These are phyloP conservation scores for Saturnispora mendoncae DNA, from an alignment of 805 yeast genomes.

Conservation along the genomic window DNA sequence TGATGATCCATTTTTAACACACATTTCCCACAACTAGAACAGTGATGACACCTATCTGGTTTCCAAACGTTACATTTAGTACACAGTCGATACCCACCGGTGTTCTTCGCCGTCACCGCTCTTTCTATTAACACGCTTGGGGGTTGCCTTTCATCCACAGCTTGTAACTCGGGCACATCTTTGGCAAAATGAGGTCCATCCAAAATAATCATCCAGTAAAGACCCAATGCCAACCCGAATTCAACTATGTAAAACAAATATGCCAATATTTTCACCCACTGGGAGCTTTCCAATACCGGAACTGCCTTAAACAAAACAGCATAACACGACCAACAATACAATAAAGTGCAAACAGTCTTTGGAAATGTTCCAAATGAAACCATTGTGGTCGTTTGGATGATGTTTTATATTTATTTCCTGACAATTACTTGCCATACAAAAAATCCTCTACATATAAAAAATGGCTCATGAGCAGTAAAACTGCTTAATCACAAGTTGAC, in stretches of 20 bases:
- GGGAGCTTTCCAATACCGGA: slow-evolving; percentile 15
- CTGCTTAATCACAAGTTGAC: background rate
- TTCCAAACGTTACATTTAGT: slow-evolving; percentile 47
- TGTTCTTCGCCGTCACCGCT: slow-evolving; percentile 38
- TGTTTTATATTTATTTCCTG: no score
- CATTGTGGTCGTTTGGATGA: background rate
- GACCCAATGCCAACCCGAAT: slow-evolving; percentile 33
- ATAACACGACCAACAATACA: slow-evolving; percentile 42
- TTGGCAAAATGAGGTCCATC: slow-evolving; percentile 35
- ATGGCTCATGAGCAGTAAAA: background rate
- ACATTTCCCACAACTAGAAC: slow-evolving; percentile 41
- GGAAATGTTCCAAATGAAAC: slow-evolving; percentile 36
- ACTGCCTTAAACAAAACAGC: slow-evolving; percentile 28
- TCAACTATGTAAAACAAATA: slow-evolving; percentile 25
- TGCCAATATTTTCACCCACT: slow-evolving; percentile 17
- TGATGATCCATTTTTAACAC: slow-evolving; percentile 50
- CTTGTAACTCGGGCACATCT: slow-evolving; percentile 16
- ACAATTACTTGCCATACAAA: no score
- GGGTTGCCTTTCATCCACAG: slow-evolving; percentile 23
- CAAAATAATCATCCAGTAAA: slow-evolving; percentile 45
- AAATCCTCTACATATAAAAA: no score
- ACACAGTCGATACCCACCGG: slow-evolving; percentile 59
- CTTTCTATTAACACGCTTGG: slow-evolving; percentile 34
- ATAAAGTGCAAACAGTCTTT: slow-evolving; percentile 34
- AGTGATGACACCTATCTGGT: slow-evolving; percentile 53